phyloP scores from a whole-genome alignment of 2,329 filamentous ascomycete species.

The Periconia sp. region DNA sequence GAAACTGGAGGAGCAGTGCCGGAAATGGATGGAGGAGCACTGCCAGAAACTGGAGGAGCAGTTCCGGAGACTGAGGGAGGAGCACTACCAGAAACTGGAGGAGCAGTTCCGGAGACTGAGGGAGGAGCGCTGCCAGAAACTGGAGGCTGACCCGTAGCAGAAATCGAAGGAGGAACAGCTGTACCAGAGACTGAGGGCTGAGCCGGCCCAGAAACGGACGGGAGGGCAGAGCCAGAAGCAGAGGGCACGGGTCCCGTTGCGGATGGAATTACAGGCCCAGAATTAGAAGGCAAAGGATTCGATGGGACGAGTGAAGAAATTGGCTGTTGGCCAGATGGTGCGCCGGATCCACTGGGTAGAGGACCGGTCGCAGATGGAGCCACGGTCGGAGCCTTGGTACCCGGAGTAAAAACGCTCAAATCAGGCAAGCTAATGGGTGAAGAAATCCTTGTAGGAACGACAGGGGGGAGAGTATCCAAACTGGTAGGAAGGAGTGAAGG shows the following conservation, averaged over 20 bases:
- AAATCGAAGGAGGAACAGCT: neutral
- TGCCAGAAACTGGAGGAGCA: neutral
- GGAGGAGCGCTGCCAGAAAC: neutral
- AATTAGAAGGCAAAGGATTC: neutral
- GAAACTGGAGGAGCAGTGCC: too few relatives aligned
- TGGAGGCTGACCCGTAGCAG: neutral
- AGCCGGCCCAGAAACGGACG: neutral
- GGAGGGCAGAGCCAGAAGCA: neutral
- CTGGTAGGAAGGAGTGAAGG: neutral
- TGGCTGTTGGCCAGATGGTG: neutral
- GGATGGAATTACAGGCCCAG: neutral
- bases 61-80: neutral
- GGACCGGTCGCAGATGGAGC: neutral
- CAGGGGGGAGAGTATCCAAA: neutral
- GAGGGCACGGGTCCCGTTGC: neutral
- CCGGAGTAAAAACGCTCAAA: neutral
- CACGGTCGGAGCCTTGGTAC: neutral
- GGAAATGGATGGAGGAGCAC: neutral
- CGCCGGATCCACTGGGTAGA: neutral
- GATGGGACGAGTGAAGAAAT: neutral
- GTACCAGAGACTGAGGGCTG: neutral
- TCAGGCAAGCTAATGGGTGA: neutral
- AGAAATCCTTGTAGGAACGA: neutral
- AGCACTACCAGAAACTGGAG: neutral
- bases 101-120: neutral